Conservation (phyloP, 1,284 basidiomycete genomes). For the Pseudozyma tsukubaensis region DNA sequence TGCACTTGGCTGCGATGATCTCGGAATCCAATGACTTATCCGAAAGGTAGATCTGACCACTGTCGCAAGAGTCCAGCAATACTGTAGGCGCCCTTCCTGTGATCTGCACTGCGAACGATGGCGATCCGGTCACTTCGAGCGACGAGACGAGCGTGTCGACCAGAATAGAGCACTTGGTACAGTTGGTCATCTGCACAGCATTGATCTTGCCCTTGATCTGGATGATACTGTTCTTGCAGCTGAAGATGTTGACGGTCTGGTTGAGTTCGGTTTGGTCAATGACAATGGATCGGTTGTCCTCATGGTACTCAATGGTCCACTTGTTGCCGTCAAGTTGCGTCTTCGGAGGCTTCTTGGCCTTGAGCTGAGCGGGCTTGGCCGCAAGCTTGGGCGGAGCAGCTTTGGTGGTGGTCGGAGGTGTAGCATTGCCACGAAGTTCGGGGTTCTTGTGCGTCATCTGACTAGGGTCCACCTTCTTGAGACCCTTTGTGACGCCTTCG, state of each 20-base stretch:
- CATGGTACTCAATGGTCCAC: conserved; percentile 94
- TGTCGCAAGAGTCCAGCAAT: conserved; percentile 92
- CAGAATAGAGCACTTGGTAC: conserved; percentile 87
- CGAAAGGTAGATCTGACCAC: conserved; percentile 93
- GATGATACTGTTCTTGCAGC: conserved; percentile 89
- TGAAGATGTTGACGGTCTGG: conserved; percentile 90
- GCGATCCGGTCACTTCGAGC: conserved; percentile 86
- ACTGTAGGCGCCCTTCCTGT: conserved; percentile 90
- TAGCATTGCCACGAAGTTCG: conserved; percentile 74
- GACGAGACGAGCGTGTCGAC: conserved; percentile 92
- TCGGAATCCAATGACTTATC: conserved; percentile 82
- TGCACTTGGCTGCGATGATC: conserved; percentile 95
- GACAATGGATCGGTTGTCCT: conserved; percentile 80
- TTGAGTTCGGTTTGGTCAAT: conserved; percentile 83
- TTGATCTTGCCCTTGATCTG: conserved; percentile 94
- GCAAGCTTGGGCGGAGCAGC: conserved; percentile 54
- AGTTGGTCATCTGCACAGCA: conserved; percentile 82
- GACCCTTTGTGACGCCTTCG: conserved; percentile 85
- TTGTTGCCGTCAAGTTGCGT: conserved; percentile 90
- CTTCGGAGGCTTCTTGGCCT: conserved; percentile 87
- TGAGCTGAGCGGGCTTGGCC: conserved; percentile 54
- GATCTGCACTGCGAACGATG: conserved; percentile 92
- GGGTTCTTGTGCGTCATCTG: conserved; percentile 99
- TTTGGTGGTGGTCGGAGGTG: conserved; percentile 25
- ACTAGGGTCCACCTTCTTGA: conserved; percentile 93